Evolutionary conservation across 2,329 filamentous ascomycete genomes (phyloP).

Genomic region (Scopulariopsis brevicaulis): DNA sequence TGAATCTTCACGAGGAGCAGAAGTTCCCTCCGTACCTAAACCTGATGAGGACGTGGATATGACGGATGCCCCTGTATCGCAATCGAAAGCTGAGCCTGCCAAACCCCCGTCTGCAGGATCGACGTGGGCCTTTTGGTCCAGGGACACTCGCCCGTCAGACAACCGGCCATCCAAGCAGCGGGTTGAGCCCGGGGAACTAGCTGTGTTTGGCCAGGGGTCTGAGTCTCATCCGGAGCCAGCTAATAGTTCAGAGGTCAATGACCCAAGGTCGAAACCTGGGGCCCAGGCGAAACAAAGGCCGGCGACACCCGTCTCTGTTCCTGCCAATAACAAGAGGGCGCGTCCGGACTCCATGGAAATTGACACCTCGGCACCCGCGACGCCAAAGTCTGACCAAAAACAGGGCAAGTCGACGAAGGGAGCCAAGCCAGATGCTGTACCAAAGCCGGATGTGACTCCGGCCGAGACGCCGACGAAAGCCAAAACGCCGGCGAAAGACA

Average conservation of each 20-base stretch:
- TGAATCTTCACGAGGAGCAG: conserved; percentile 1
- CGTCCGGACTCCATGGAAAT: conserved; percentile 36
- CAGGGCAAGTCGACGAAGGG: conserved; percentile 1
- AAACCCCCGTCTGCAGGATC: conserved; percentile 34
- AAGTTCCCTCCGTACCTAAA: conserved; percentile 11
- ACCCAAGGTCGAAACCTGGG: conserved; percentile 15
- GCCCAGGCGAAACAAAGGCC: conserved; percentile 11
- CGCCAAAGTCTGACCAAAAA: conserved; percentile 13
- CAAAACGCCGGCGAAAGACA: conserved; percentile 22
- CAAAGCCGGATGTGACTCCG: neutral
- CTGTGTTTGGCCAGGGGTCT: conserved; percentile 44
- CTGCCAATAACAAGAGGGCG: conserved; percentile 27
- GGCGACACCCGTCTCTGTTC: conserved; percentile 16
- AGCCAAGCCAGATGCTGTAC: neutral
- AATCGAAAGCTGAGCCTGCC: conserved; percentile 23
- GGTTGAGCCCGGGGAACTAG: conserved; percentile 37
- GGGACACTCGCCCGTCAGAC: conserved; percentile 33
- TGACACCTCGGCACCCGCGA: conserved; percentile 22
- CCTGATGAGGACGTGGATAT: conserved; percentile 28
- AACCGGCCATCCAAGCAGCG: conserved; percentile 10
- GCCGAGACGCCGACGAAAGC: conserved; percentile 2
- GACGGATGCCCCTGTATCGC: conserved; percentile 22
- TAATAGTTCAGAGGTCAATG: conserved; percentile 28
- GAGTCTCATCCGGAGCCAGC: conserved; percentile 41
- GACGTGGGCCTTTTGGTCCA: conserved; percentile 76